Conservation (phyloP, 75 land plant genomes). For the Azolla pinnata region DNA sequence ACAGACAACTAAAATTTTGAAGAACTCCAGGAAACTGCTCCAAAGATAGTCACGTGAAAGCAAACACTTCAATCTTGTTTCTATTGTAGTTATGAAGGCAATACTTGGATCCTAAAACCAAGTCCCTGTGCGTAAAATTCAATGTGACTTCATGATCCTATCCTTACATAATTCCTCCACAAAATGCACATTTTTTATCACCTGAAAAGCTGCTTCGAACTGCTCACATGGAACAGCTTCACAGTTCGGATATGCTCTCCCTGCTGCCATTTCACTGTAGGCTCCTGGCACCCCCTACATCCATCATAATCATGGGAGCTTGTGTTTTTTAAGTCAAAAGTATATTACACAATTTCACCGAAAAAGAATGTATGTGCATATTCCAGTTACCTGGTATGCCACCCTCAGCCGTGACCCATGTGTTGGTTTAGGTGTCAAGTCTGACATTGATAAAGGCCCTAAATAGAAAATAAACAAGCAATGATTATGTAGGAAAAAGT, state of each 20-base stretch:
- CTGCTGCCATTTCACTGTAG: conserved; percentile 77
- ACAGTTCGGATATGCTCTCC: conserved; percentile 72
- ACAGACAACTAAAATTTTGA: too few relatives aligned
- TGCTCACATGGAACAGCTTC: conserved; percentile 85
- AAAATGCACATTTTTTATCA: conserved; percentile 8
- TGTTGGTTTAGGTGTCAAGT: conserved; percentile 32
- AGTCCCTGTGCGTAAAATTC: too few relatives aligned
- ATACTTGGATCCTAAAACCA: too few relatives aligned
- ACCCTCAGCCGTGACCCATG: conserved; percentile 64
- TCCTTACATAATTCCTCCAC: too few relatives aligned
- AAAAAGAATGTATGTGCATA: conserved; percentile 1
- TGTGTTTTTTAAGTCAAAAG: conserved; percentile 1
- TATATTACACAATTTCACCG: background rate
- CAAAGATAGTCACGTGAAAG: too few relatives aligned
- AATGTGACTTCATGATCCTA: too few relatives aligned
- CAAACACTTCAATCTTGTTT: too few relatives aligned
- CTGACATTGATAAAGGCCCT: conserved; percentile 69
- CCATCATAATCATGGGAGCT: background rate
- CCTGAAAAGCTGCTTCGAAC: conserved; percentile 82
- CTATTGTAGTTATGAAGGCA: too few relatives aligned
- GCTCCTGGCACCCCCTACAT: conserved; percentile 71
- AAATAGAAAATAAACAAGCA: too few relatives aligned
- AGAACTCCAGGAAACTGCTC: too few relatives aligned
- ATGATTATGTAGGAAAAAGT: too few relatives aligned
- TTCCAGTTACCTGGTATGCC: conserved; percentile 69